phyloP scores from a whole-genome alignment of 257 asterid genomes.

The Voacanga thouarsii region DNA sequence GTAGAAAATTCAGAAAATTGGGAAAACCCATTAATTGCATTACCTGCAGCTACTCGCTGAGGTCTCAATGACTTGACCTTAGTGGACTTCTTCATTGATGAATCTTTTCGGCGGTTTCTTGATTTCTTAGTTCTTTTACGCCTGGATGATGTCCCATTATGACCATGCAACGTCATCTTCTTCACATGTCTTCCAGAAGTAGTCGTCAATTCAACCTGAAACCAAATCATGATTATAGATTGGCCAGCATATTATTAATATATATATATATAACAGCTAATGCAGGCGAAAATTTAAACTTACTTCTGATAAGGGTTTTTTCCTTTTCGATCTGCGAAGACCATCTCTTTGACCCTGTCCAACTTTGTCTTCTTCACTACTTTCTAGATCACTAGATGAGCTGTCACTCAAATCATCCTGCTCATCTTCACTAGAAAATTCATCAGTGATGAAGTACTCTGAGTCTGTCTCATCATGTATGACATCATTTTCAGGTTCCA shows the following conservation, averaged over 20 bases:
- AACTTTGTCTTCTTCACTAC: conserved; percentile 48
- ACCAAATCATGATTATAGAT: conserved; percentile 17
- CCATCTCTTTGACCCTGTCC: conserved; percentile 46
- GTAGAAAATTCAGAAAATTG: conserved; percentile 55
- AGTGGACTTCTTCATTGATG: conserved; percentile 51
- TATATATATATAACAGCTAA: conserved; percentile 11
- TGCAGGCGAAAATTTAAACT: conserved; percentile 30
- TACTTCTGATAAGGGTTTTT: conserved; percentile 64
- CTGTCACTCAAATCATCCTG: conserved; percentile 46
- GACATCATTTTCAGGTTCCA: conserved; percentile 94
- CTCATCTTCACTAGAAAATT: conserved; percentile 56
- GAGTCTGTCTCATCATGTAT: conserved; percentile 89
- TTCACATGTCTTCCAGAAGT: conserved; percentile 57
- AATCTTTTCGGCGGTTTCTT: conserved; percentile 34
- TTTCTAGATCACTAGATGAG: conserved; percentile 56
- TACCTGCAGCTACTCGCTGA: conserved; percentile 68
- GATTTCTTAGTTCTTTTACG: conserved; percentile 52
- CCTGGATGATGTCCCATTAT: conserved; percentile 58
- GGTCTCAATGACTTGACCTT: conserved; percentile 60
- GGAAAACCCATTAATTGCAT: conserved; percentile 54
- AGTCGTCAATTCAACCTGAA: conserved; percentile 55
- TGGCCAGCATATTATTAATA: conserved; percentile 36
- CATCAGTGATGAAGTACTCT: conserved; percentile 73
- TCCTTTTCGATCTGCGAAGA: conserved; percentile 71
- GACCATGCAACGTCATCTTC: conserved; percentile 54